Base-by-base conservation (phyloP, 371 early-diverging fungal species). In the Syncephalastrum monosporum region DNA sequence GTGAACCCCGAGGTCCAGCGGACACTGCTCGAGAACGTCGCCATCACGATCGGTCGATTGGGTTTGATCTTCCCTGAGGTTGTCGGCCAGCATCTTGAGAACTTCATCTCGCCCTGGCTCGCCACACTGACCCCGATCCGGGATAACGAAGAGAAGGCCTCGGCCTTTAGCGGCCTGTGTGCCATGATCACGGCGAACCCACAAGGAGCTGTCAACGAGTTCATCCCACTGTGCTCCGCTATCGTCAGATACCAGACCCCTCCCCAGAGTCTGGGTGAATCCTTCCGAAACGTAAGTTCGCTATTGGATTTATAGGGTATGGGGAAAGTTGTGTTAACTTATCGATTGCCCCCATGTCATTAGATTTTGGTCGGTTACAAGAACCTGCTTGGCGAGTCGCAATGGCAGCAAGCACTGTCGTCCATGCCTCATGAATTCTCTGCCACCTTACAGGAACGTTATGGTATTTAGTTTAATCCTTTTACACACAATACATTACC, bases 141-240 rank as follows among this genome's bases (percentile, higher is more conserved):
- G 54, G 93, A 95, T 68, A 95, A 95, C 59, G 83, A 87, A 13
- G 98, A 97, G 75, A 97, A 97, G 78, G 91, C 90, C 56, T 88
- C 91, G 51, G 95, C 97, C 12, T 95, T 94, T 82, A 84, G 79
- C 66, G 98, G 98, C 43, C 68, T 97, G 63, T 93, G 94, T 76
- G 83, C 85, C 47, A 89, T 95, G 87, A 91, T 95, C 59, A 84
- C 88, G 58, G 68, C 77, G 17, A 94, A 95, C 65, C 96, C 97
- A 13, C 82, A 89, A 61, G 94, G 92, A 6, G 82, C 92, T 59
- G 75, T 82, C 19, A 78, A 82, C 75, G 78, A 82, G 47, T 83
- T 90, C 57, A 58, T 79, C 21, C 71, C 71, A 48, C 82, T 88
- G 69, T 87, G 87, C 62, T 79, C 79, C 57, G 88, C 90, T 10